A percentile compares a stretch with the other conserved stretches of the same genome.
phyloP scores from a whole-genome alignment of 2,329 filamentous ascomycete species.

The Colletotrichum orchidophilum region DNA sequence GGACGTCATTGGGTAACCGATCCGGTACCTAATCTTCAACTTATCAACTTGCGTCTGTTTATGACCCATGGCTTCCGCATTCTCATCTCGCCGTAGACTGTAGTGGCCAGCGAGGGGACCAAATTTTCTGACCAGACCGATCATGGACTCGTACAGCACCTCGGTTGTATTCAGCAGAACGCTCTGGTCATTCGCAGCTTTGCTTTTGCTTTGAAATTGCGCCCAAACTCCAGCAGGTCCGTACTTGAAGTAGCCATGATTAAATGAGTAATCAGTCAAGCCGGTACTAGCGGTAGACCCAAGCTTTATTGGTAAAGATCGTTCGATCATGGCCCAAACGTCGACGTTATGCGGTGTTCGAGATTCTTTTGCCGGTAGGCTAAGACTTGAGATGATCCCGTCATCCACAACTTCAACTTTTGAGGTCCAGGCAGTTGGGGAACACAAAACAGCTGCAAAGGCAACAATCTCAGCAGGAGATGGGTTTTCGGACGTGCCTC shows the following conservation, averaged over 20 bases:
- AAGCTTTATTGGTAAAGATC: neutral
- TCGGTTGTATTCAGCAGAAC: neutral
- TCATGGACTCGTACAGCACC: neutral
- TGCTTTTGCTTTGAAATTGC: neutral
- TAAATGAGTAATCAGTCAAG: neutral
- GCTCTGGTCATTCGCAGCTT: neutral
- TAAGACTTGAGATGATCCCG: neutral
- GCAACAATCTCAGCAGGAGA: neutral
- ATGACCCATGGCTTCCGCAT: neutral
- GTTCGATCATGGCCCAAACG: neutral
- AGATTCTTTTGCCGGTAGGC: neutral
- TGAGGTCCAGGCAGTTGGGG: slow-evolving; percentile 1
- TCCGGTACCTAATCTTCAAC: neutral
- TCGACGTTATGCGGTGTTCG: neutral
- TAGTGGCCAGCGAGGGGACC: neutral
- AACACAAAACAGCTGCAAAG: neutral
- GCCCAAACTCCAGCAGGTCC: neutral
- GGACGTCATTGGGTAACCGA: too few relatives aligned
- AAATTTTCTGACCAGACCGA: neutral
- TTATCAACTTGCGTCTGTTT: neutral
- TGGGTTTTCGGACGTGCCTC: too few relatives aligned
- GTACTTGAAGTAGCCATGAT: neutral
- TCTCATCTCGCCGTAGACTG: neutral
- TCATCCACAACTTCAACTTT: neutral
- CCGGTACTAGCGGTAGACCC: neutral